Conservation (phyloP, 345 rosid genomes). For the Populus alba region DNA sequence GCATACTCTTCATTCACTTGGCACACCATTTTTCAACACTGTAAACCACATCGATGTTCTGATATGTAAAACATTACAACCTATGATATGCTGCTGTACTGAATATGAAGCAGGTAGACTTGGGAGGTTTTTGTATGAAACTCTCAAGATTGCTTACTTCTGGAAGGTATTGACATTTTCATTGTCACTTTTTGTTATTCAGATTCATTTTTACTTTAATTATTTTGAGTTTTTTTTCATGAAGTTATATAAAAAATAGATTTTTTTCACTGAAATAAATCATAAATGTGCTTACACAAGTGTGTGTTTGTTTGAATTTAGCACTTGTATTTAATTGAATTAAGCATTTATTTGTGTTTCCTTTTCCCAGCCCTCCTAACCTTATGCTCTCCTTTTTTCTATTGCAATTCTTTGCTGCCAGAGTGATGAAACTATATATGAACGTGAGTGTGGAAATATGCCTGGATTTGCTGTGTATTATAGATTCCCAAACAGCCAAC, state of each 20-base stretch:
- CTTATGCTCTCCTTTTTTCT: neutral
- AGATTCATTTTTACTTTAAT: neutral
- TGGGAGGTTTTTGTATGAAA: constrained; percentile 89
- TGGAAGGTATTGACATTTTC: constrained; percentile 67
- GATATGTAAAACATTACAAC: constrained; percentile 95
- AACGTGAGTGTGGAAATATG: constrained; percentile 96
- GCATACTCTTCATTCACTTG: constrained; percentile 91
- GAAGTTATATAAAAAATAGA: neutral
- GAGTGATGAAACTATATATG: constrained; percentile 95
- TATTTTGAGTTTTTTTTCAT: neutral
- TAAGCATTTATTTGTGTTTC: neutral
- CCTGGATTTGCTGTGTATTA: constrained; percentile 99
- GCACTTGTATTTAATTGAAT: neutral
- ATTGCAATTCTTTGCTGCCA: constrained; percentile 32
- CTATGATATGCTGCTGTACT: constrained; percentile 99
- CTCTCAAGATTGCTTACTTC: constrained; percentile 88
- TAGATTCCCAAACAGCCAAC: constrained; percentile 92
- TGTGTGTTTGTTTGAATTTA: neutral
- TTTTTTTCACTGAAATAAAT: neutral
- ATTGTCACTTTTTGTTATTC: neutral
- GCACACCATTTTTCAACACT: constrained; percentile 96
- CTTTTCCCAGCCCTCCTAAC: constrained; percentile 9
- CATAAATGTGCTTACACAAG: neutral
- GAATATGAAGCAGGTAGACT: constrained; percentile 98
- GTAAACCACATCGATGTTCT: constrained; percentile 98